Evolutionary conservation across 2,329 filamentous ascomycete genomes (phyloP), one percentile per base, ranked within the genome.

Genomic region (Penicillium crustosum): DNA sequence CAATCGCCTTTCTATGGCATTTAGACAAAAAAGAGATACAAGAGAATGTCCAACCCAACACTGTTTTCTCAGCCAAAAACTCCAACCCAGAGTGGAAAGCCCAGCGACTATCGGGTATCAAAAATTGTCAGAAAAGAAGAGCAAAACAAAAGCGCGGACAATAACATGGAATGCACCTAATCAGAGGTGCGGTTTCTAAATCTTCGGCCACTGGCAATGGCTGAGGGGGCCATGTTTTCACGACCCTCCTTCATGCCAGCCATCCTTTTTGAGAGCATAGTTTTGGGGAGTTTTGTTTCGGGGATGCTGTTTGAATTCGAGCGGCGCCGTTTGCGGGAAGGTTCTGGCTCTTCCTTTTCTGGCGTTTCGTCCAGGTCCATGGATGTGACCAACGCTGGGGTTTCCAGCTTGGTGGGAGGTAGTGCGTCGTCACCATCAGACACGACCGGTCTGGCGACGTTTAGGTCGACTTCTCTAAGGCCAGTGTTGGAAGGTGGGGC

Each of bases 381-480:
- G 7, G 54, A 49, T 45, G 58, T 36, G 33, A 10, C 23, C 47
- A 56, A 29, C 23, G 43, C 33, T 10, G 52, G 55, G 35, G 61
- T 56, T 6, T 66, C 61, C 17, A 55, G 43, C 35, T 59, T 69
- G 55, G n/a, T 41, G 51, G 45, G 25, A 31, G 50, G 33, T 36
- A 53, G 12, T 2, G 19, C 42, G 19, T 65, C 61, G 6, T 63
- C 64, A 7, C 58, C 49, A 49, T 61, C 68, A 67, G 49, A 65
- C 52, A 49, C 61, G 58, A 63, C 61, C 60, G 67, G 70, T 68
- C 66, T 75, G 61, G 70, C 73, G 67, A 79, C 74, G 70, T 80
- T 80, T 67, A 79, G 65, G 72, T 83, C 78, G 76, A 82, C 74
- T 76, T 83, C 79, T 74, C 79, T 79, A 70, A 82, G 74, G 62